These are phyloP conservation scores for Phytomonas francai DNA, from an alignment of 208 protist genomes.

Conservation along the genomic window DNA sequence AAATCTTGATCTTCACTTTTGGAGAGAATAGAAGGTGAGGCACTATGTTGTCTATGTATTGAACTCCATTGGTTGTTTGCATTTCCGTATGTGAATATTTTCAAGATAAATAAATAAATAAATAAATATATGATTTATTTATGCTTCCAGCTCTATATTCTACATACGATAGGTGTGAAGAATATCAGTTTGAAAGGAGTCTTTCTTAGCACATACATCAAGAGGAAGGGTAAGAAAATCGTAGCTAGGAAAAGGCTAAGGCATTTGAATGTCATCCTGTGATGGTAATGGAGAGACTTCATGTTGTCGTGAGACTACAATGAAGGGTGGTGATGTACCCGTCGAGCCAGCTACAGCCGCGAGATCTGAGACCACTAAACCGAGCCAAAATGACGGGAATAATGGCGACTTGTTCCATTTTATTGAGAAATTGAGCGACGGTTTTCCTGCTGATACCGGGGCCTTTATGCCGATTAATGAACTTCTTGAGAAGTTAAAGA, in stretches of 20 bases:
- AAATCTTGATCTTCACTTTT: background rate
- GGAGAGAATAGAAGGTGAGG: background rate
- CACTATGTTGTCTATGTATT: background rate
- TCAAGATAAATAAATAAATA: background rate
- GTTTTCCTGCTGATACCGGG: constrained; percentile 24
- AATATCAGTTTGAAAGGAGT: background rate
- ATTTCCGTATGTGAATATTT: background rate
- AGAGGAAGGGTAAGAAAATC: background rate
- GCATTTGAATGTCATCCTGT: background rate
- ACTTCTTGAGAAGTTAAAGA: constrained; percentile 24
- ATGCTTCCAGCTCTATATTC: background rate
- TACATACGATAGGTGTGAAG: background rate
- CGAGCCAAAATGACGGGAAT: constrained; percentile 23
- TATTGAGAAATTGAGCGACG: constrained; percentile 23
- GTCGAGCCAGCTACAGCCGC: background rate
- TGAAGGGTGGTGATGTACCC: background rate
- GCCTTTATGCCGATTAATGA: constrained; percentile 36
- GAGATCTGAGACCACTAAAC: background rate
- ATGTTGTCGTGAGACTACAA: constrained; percentile 1
- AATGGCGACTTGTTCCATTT: constrained; percentile 40
- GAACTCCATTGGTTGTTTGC: background rate
- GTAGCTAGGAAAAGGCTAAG: background rate
- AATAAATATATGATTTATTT: background rate
- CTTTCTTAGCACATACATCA: background rate
- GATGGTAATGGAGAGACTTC: background rate